A percentile compares a stretch with the other conserved stretches of the same genome.
These are phyloP conservation scores for Colletotrichum acutatum DNA, from an alignment of 2,329 filamentous ascomycete species.

Conservation along the genomic window DNA sequence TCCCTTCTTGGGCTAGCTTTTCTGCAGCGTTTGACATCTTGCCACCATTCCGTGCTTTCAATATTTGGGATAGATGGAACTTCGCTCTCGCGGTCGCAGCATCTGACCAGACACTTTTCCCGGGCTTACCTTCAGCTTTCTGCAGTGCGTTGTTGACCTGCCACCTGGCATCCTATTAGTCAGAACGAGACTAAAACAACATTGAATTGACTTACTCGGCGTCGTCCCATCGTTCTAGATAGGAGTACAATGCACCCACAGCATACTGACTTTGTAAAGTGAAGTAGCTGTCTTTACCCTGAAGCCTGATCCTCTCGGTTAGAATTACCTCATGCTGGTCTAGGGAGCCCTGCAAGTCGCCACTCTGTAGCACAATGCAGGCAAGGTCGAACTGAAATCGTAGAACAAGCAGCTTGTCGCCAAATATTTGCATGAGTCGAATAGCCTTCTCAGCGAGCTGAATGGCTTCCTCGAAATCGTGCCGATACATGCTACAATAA, in stretches of 20 bases:
- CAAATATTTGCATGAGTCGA: constrained; percentile 21
- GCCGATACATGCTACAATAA: constrained; percentile 36
- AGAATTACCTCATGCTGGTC: constrained; percentile 35
- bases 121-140: not conserved
- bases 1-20: constrained; percentile 15
- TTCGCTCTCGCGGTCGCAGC: constrained; percentile 18
- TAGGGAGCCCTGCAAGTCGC: constrained; percentile 29
- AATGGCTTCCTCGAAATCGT: constrained; percentile 32
- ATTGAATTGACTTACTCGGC: constrained; percentile 34
- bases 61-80: constrained; percentile 17
- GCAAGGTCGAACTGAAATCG: constrained; percentile 37
- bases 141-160: constrained; percentile 7
- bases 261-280: constrained; percentile 38
- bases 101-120: constrained; percentile 26
- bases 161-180: not conserved
- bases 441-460: constrained; percentile 30
- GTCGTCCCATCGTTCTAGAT: constrained; percentile 29
- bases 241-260: constrained; percentile 31
- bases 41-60: not conserved
- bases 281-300: constrained; percentile 34
- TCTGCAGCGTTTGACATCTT: not conserved
- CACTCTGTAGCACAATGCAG: constrained; percentile 36
- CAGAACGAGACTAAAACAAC: not conserved
- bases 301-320: constrained; percentile 14
- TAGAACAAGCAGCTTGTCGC: constrained; percentile 18